Base-by-base conservation (phyloP, 345 rosid genomes). In the Aquilaria yunnanensis region DNA sequence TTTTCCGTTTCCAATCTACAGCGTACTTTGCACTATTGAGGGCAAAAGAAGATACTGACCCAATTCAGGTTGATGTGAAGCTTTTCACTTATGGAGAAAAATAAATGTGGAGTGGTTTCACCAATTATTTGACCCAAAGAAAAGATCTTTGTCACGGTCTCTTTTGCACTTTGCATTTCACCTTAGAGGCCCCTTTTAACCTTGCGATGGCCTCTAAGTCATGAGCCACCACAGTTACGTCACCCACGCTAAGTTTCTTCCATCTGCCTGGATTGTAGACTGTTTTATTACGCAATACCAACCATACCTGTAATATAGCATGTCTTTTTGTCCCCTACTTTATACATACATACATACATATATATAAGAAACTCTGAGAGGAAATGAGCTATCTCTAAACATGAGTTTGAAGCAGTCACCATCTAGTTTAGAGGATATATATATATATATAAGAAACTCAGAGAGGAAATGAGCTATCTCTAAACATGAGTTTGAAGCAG, bases 121-220 rank as follows among this genome's bases (percentile, higher is more conserved):
- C 59, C 57, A 53, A 53, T 30, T 0, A 8, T 43, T 13, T 31
- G 31, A 31, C 14, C 57, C 47, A 34, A 14, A 43, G 54, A 59
- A 55, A 55, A 64, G 41, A 57, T 61, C 55, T 56, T 23, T 51
- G 74, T 73, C 78, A 57, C 47, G 53, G 62, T 63, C 72, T 67
- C 32, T 43, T 67, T 37, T 46, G 45, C 69, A 43, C 46, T 51
- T 57, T 14, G 16, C 9, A 45, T 64, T 14, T 43, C 30, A 12
- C 55, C 23, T 23, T 32, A 32, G 11, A 23, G 23, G 23, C 23
- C 23, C 23, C 23, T 23, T 23, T 23, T 61, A 54, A 60, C 43
- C 60, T 60, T 60, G 61, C 49, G 64, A 58, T 70, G 53, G 32
- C 76, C 57, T 30, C 77, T 77, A 77, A 69, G 64, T 64, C 75